phyloP scores from a whole-genome alignment of 2,329 filamentous ascomycete species.

The Neopestalotiopsis sp. region DNA sequence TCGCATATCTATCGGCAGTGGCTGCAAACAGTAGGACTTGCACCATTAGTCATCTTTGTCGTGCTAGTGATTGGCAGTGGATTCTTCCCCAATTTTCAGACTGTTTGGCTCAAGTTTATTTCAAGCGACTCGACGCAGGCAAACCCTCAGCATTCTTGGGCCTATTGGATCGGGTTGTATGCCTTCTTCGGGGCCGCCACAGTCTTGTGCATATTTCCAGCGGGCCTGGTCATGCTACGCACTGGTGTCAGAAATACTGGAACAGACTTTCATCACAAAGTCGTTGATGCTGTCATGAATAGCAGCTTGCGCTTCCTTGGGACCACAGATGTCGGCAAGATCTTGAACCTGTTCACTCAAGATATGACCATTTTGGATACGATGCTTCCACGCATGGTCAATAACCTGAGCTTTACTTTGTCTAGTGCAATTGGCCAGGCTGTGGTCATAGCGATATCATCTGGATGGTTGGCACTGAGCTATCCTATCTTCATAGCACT shows the following conservation, averaged over 20 bases:
- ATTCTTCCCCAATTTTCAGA: slow-evolving; percentile 36
- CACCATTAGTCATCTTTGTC: slow-evolving; percentile 27
- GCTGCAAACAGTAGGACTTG: slow-evolving; percentile 32
- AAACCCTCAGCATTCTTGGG: slow-evolving; percentile 23
- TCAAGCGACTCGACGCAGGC: slow-evolving; percentile 33
- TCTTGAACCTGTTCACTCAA: slow-evolving; percentile 52
- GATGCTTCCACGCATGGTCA: slow-evolving; percentile 41
- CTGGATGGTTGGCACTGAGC: slow-evolving; percentile 50
- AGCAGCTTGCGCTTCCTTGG: slow-evolving; percentile 43
- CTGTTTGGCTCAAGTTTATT: slow-evolving; percentile 50
- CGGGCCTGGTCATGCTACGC: neutral
- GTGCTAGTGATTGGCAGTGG: slow-evolving; percentile 30
- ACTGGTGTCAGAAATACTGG: neutral
- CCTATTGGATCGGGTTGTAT: slow-evolving; percentile 40
- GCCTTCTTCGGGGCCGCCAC: slow-evolving; percentile 25
- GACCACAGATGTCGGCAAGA: slow-evolving; percentile 45
- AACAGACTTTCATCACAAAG: neutral
- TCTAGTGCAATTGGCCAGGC: slow-evolving; percentile 46
- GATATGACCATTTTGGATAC: slow-evolving; percentile 49
- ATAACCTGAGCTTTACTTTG: slow-evolving; percentile 34
- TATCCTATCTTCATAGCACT: slow-evolving; percentile 54
- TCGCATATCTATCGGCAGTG: slow-evolving; percentile 41
- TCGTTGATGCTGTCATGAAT: neutral
- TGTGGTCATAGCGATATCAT: slow-evolving; percentile 50
- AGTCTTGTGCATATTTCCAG: slow-evolving; percentile 23